Conservation (phyloP, 768 basidiomycete species). For the Hericium rajendrae region DNA sequence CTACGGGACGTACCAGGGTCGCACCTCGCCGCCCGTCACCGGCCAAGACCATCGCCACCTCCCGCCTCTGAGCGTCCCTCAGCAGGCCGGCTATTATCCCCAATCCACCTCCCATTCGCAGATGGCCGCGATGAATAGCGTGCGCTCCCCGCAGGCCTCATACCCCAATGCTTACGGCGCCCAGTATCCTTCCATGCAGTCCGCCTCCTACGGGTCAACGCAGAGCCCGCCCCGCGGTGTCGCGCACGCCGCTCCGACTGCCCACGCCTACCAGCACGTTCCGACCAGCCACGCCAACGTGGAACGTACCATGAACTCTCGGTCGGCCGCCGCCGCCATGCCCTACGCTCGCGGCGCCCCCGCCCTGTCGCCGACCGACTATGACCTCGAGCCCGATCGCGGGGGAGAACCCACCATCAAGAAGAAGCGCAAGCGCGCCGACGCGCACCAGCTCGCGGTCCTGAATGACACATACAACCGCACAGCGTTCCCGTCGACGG, state of each 20-base stretch:
- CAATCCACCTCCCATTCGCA: conserved; percentile 2
- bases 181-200: conserved; percentile 1
- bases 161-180: conserved; percentile 4
- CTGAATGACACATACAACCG: conserved; percentile 73
- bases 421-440: conserved; percentile 83
- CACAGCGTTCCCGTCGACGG: conserved; percentile 82
- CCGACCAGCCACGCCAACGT: conserved; percentile 24
- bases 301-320: conserved; percentile 17
- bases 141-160: conserved; percentile 8
- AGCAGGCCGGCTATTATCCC: conserved; percentile 1
- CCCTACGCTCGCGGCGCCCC: conserved; percentile 39
- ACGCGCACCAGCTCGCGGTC: conserved; percentile 69
- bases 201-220: neutral
- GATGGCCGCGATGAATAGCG: conserved; percentile 1
- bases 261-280: conserved; percentile 10
- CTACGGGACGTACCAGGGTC: conserved; percentile 1
- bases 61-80: conserved; percentile 5
- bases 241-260: conserved; percentile 8
- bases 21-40: conserved; percentile 5
- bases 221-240: conserved; percentile 15
- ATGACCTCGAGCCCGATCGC: conserved; percentile 19
- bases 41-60: neutral
- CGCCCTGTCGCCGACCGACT: conserved; percentile 9
- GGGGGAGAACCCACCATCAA: conserved; percentile 59
- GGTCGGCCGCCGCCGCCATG: conserved; percentile 27